phyloP scores from a whole-genome alignment of 345 rosid species.

The Reutealis trisperma region DNA sequence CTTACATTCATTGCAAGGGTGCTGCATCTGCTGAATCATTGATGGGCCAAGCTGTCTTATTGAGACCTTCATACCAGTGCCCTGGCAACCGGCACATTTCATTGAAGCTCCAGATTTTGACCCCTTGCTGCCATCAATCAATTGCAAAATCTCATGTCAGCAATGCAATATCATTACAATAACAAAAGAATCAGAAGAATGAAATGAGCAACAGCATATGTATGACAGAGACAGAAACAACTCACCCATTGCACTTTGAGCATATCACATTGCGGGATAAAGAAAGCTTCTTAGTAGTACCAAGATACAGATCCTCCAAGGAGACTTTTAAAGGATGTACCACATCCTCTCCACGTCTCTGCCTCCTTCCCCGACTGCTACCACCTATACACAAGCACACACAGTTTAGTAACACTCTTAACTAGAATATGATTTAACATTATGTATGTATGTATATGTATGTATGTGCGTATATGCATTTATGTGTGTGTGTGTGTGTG shows the following conservation, averaged over 20 bases:
- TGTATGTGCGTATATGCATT: too few species aligned
- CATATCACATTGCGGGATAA: conserved; percentile 79
- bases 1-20: conserved; percentile 82
- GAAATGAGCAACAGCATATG: not conserved
- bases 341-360: conserved; percentile 90
- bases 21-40: conserved; percentile 98
- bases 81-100: conserved; percentile 78
- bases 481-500: too few species aligned
- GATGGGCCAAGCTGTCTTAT: conserved; percentile 86
- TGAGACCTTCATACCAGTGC: conserved; percentile 88
- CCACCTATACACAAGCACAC: conserved; percentile 42
- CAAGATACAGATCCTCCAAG: conserved; percentile 74
- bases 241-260: conserved; percentile 83
- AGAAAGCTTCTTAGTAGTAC: conserved; percentile 81
- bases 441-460: too few species aligned
- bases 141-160: not conserved
- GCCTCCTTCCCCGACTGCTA: conserved; percentile 73
- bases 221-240: not conserved
- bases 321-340: conserved; percentile 80
- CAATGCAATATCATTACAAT: too few species aligned
- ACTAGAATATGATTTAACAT: not conserved
- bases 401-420: not conserved
- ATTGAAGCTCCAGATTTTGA: conserved; percentile 84
- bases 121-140: conserved; percentile 57
- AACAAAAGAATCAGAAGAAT: not conserved